Conservation (phyloP, 805 yeast species). For the Pichia membranifaciens region DNA sequence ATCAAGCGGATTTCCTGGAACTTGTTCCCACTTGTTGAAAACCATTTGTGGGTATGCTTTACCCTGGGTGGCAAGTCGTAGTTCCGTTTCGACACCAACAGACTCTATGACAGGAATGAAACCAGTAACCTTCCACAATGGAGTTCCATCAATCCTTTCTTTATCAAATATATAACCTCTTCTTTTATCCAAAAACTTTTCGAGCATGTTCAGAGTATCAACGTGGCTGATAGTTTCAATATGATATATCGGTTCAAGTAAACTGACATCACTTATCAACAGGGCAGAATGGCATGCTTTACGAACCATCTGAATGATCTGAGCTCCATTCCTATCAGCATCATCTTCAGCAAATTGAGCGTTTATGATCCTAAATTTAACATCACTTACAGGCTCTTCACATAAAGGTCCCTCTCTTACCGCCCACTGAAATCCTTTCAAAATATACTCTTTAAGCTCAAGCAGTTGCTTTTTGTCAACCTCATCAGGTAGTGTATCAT, state of each 20-base stretch:
- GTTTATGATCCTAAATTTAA: conserved; percentile 66
- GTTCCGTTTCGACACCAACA: conserved; percentile 81
- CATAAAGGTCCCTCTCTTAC: conserved; percentile 86
- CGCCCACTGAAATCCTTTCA: conserved; percentile 82
- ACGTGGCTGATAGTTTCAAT: conserved; percentile 52
- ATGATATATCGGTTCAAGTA: conserved; percentile 76
- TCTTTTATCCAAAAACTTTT: conserved; percentile 46
- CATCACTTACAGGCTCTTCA: conserved; percentile 70
- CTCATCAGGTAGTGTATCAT: conserved; percentile 73
- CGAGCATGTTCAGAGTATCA: conserved; percentile 25
- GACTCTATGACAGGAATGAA: conserved; percentile 85
- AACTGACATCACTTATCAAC: conserved; percentile 67
- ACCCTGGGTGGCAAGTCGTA: conserved; percentile 72
- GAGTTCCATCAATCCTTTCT: conserved; percentile 66
- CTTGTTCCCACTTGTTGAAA: conserved; percentile 67
- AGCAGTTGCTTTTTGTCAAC: conserved; percentile 49
- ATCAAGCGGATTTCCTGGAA: conserved; percentile 92
- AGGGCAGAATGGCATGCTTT: conserved; percentile 81
- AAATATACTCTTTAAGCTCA: conserved; percentile 47
- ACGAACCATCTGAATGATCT: conserved; percentile 74
- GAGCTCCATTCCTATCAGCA: conserved; percentile 52
- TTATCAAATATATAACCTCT: conserved; percentile 56
- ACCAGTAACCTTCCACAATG: conserved; percentile 55
- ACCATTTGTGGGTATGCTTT: conserved; percentile 63
- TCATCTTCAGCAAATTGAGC: conserved; percentile 44